Evolutionary conservation across 257 asterid genomes (phyloP).

Genomic region (Ehretia macrophylla): DNA sequence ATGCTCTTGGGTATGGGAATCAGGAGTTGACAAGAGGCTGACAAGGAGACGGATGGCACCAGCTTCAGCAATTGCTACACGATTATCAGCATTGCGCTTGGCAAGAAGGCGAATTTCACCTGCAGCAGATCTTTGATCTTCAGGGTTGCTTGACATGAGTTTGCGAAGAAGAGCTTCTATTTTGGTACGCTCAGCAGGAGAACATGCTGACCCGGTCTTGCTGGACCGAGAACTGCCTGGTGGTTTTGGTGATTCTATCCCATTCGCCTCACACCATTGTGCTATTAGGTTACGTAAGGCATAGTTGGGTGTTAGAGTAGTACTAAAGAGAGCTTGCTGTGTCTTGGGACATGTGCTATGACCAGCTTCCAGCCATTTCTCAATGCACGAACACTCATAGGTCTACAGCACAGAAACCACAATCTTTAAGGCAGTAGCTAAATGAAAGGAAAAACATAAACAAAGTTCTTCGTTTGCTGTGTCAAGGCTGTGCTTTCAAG

Average conservation of each 20-base stretch:
- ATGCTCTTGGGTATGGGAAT: conserved; percentile 90
- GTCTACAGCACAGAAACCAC: conserved; percentile 41
- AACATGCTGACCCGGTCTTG: conserved; percentile 51
- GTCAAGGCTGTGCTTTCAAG: no score
- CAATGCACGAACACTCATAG: conserved; percentile 79
- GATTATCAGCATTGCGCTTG: conserved; percentile 87
- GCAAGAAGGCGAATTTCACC: conserved; percentile 97
- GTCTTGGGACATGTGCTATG: conserved; percentile 93
- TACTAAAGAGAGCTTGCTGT: conserved; percentile 72
- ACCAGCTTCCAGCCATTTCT: conserved; percentile 92
- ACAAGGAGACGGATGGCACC: conserved; percentile 90
- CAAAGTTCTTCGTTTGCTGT: no score
- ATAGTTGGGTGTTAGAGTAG: conserved; percentile 76
- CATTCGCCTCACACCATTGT: conserved; percentile 95
- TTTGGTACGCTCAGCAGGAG: conserved; percentile 61
- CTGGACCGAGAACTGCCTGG: conserved; percentile 43
- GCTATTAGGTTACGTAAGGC: conserved; percentile 93
- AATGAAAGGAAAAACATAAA: no score
- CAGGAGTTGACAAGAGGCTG: conserved; percentile 66
- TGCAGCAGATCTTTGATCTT: conserved; percentile 81
- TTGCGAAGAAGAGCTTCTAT: conserved; percentile 65
- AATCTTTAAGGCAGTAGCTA: no score
- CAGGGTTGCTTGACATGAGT: conserved; percentile 76
- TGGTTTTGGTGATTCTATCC: conserved; percentile 80
- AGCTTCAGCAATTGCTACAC: conserved; percentile 96